phyloP scores from a whole-genome alignment of 768 basidiomycete genomes.

The Brasilioporus rufonigricans region DNA sequence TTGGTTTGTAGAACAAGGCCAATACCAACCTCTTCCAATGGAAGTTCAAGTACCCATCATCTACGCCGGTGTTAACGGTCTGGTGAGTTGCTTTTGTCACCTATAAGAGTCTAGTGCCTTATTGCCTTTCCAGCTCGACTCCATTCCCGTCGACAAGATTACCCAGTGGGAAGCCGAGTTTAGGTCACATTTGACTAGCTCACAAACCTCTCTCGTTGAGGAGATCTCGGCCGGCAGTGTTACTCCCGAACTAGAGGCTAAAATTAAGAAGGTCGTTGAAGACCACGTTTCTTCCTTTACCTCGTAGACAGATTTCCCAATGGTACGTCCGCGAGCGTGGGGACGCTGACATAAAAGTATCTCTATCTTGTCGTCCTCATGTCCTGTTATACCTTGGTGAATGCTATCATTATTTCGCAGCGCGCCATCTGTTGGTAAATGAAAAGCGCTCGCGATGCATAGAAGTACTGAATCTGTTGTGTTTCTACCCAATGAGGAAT shows the following conservation, averaged over 20 bases:
- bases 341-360: constrained; percentile 22
- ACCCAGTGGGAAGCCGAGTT: constrained; percentile 91
- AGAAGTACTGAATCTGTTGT: background rate
- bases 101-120: background rate
- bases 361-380: constrained; percentile 17
- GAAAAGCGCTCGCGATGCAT: background rate
- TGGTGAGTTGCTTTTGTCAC: constrained; percentile 48
- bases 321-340: constrained; percentile 13
- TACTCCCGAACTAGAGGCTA: constrained; percentile 84
- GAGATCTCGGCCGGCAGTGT: constrained; percentile 84
- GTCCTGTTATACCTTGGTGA: constrained; percentile 26
- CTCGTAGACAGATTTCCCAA: constrained; percentile 39
- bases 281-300: constrained; percentile 83
- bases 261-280: constrained; percentile 95
- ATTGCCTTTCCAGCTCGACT: constrained; percentile 63
- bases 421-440: constrained; percentile 2
- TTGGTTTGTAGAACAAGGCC: constrained; percentile 79
- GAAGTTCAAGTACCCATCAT: constrained; percentile 98
- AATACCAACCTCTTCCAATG: constrained; percentile 92
- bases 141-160: constrained; percentile 93
- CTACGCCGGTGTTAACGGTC: constrained; percentile 99
- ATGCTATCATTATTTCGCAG: constrained; percentile 30
- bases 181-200: constrained; percentile 78
- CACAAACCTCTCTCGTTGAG: constrained; percentile 73
- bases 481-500: no score